Evolutionary conservation across 1,284 basidiomycete species (phyloP).

Genomic region (Puccinia triticina): DNA sequence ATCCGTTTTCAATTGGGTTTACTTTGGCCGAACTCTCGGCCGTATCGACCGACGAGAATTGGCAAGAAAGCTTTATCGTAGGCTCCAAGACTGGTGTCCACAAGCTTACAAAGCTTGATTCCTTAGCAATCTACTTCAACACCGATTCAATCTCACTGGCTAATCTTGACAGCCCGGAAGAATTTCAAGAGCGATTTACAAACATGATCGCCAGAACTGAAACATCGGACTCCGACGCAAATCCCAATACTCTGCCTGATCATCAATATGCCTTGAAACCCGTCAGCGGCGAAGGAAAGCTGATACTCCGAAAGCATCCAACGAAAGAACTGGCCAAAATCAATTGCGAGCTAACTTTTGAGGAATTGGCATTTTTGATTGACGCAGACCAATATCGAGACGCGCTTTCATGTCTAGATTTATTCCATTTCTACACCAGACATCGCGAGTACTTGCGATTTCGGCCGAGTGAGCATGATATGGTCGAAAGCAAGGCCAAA

Average conservation of each 20-base stretch:
- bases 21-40: conserved; percentile 92
- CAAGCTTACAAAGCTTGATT: conserved; percentile 88
- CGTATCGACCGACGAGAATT: conserved; percentile 86
- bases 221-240: conserved; percentile 51
- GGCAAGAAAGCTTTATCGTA: conserved; percentile 94
- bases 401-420: conserved; percentile 87
- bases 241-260: conserved; percentile 59
- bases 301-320: conserved; percentile 79
- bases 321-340: conserved; percentile 77
- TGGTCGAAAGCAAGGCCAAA: conserved; percentile 70
- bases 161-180: conserved; percentile 63
- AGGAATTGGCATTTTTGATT: conserved; percentile 89
- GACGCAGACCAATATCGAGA: conserved; percentile 97
- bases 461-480: conserved; percentile 68
- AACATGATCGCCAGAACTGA: conserved; percentile 65
- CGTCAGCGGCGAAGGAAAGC: conserved; percentile 88
- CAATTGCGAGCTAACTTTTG: conserved; percentile 86
- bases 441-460: conserved; percentile 82
- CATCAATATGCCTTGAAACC: conserved; percentile 97
- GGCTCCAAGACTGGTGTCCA: conserved; percentile 85
- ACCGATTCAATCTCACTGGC: conserved; percentile 84
- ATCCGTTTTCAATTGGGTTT: conserved; percentile 90
- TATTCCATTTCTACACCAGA: conserved; percentile 94
- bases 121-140: conserved; percentile 92
- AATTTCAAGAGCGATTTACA: conserved; percentile 72